Evolutionary conservation across 306 rosid genomes (phyloP), one percentile per base, ranked within the genome.

Genomic region (Rosa rugosa): DNA sequence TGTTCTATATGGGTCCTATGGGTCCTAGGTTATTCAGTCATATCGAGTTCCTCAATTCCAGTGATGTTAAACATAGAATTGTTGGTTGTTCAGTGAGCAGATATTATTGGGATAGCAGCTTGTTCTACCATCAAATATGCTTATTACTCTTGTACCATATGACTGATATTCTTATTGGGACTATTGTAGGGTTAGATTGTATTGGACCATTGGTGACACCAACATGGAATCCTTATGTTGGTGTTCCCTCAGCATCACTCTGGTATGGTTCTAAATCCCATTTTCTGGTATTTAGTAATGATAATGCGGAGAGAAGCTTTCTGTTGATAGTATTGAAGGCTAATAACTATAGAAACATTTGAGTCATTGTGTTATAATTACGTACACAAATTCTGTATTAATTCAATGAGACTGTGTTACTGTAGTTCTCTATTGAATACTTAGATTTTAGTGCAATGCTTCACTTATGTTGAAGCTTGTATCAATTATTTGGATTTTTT

Each of bases 191-290:
- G 87, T 95, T 92, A 92, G 97, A 90, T 78, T 94, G 56, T 91
- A 60, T 87, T 84, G 95, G 97, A 89, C 86, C 85, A 77, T 84
- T 91, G 81, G 99, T 94, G 87, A 89, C 95, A 92, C 95, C 90
- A 92, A 89, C 93, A 91, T 87, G 86, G 89, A 85, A 86, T 88
- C 80, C 82, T 82, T 87, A 82, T 94, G 98, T 94, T 94, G 97
- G 97, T 94, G 93, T 89, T 89, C 85, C 91, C 87, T 84, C 94
- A 88, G 87, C 97, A 56, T 87, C 75, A 79, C 89, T 79, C 91
- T 88, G 98, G 99, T 95, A 95, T 91, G 97, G 92, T 92, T 91
- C 98, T 95, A 84, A 88, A 89, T 87, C 91, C 89, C 87, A 81
- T 71, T 80, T 87, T 86, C 79, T 86, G 87, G 90, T 85, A 86